Conservation (phyloP, 148 eudicot genomes). For the Rhododendron molle region DNA sequence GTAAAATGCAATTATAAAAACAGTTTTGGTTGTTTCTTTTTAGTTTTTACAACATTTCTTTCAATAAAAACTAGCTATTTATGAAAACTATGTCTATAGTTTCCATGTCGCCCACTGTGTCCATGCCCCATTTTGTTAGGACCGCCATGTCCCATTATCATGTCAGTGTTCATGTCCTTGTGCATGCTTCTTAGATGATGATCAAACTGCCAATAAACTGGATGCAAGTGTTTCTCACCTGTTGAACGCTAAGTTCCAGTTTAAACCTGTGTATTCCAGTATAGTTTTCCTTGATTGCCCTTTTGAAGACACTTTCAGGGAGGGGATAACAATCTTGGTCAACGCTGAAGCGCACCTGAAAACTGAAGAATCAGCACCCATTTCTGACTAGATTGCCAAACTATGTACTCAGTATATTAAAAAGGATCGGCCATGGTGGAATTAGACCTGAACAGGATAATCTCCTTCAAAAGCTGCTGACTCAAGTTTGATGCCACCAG, state of each 20-base stretch:
- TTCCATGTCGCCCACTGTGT: not conserved
- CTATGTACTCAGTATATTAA: not conserved
- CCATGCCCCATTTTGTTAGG: not conserved
- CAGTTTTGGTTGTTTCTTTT: not conserved
- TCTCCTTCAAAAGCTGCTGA: slow-evolving; percentile 73
- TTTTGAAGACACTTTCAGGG: slow-evolving; percentile 62
- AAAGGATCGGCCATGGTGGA: not conserved
- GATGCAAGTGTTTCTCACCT: slow-evolving; percentile 35
- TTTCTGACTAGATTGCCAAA: not conserved
- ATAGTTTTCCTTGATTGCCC: slow-evolving; percentile 66
- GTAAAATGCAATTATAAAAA: not conserved
- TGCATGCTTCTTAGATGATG: not conserved
- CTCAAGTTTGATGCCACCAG: slow-evolving; percentile 77
- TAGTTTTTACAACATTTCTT: not conserved
- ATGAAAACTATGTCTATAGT: not conserved
- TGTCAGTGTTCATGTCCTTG: not conserved
- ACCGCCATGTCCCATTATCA: not conserved
- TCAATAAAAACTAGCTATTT: not conserved
- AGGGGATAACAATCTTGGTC: slow-evolving; percentile 61
- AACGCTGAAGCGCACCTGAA: slow-evolving; percentile 64
- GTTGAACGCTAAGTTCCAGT: slow-evolving; percentile 53
- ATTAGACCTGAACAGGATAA: slow-evolving; percentile 72
- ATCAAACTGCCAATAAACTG: not conserved
- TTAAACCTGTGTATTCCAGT: slow-evolving; percentile 58
- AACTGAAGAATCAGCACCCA: slow-evolving; percentile 8